Evolutionary conservation across 352 stramenopile species (phyloP).

Genomic region (Phytopythium delawarense): DNA sequence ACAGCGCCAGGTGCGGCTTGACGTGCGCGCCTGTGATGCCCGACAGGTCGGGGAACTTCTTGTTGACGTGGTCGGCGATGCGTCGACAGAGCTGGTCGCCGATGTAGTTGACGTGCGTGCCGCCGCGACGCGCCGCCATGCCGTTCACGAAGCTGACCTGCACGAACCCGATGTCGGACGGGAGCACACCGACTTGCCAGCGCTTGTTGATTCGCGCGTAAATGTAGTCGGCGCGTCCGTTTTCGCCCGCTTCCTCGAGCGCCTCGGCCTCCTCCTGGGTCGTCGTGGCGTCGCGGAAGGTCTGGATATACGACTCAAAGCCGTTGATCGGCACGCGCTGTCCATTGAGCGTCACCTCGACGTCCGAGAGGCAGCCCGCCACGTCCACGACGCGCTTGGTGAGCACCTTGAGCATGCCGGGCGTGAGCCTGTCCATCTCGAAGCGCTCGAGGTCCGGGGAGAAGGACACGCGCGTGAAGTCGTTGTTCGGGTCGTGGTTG

Average conservation of each 20-base stretch:
- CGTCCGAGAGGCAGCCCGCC: constrained; percentile 92
- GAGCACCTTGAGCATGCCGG: constrained; percentile 92
- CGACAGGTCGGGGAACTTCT: constrained; percentile 93
- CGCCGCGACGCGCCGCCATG: constrained; percentile 96
- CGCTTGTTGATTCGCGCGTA: constrained; percentile 93
- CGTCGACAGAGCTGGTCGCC: constrained; percentile 74
- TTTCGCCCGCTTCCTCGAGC: constrained; percentile 47
- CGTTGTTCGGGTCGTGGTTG: constrained; percentile 62
- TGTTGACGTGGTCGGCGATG: constrained; percentile 94
- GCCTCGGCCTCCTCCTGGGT: constrained; percentile 1
- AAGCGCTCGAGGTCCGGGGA: constrained; percentile 96
- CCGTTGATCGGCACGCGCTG: constrained; percentile 82
- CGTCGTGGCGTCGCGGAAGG: constrained; percentile 78
- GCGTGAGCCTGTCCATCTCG: constrained; percentile 93
- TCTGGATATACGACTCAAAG: constrained; percentile 96
- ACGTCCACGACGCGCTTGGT: constrained; percentile 98
- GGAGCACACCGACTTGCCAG: constrained; percentile 94
- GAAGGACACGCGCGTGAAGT: constrained; percentile 99
- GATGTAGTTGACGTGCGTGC: constrained; percentile 93
- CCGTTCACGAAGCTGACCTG: constrained; percentile 99
- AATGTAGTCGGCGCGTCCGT: constrained; percentile 56
- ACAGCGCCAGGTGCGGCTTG: constrained; percentile 97
- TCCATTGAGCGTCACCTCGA: constrained; percentile 93
- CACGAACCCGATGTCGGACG: constrained; percentile 90
- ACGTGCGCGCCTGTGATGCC: constrained; percentile 91